Base-by-base conservation (phyloP, 106 monocot species). In the Amphibolis antarctica region DNA sequence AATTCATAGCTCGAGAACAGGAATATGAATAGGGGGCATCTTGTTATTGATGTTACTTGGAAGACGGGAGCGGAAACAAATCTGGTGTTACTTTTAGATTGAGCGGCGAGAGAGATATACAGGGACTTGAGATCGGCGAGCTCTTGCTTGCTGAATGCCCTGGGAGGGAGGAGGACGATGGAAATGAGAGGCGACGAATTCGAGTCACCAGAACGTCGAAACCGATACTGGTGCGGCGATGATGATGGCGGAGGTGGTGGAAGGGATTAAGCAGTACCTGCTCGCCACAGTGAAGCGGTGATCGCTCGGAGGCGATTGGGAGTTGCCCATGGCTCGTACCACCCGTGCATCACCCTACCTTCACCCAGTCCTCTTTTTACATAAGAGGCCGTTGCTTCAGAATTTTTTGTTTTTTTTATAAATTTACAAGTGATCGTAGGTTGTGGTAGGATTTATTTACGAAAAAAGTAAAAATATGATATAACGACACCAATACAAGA, bases 131-230 rank as follows among this genome's bases (percentile, higher is more conserved):
- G 78, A 63, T 83, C 85, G 6, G 80, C 80, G 44, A 98, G 67
- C 60, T 85, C 96, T 62, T 87, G 81, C 29, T 72, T 72, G 12
- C 80, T 73, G 68, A 90, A 98, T n/a, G 86, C 77, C 82, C 90
- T 90, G 30, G 18, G 5, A 15, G 12, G 18, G 69, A 13, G n/a
- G n/a, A 18, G 22, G 60, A 50, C 11, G 43, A 26, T 4, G 4
- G 22, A 29, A 13, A 9, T n/a, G 68, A 45, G 12, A 56, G 4
- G 9, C 1, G 55, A 42, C 4, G 36, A 36, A 36, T 36, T 36
- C 36, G 36, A 36, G 2, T 36, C 36, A 57, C 0, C 9, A 27
- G 26, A 28, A 49, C 45, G 25, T 26, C 26, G 20, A 14, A 11
- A 23, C 12, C 9, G 26, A 28, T 7, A 31, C 44, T 10, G 44